Conservation (phyloP, 164 flowering plant genomes). For the Chloranthus sessilifolius region DNA sequence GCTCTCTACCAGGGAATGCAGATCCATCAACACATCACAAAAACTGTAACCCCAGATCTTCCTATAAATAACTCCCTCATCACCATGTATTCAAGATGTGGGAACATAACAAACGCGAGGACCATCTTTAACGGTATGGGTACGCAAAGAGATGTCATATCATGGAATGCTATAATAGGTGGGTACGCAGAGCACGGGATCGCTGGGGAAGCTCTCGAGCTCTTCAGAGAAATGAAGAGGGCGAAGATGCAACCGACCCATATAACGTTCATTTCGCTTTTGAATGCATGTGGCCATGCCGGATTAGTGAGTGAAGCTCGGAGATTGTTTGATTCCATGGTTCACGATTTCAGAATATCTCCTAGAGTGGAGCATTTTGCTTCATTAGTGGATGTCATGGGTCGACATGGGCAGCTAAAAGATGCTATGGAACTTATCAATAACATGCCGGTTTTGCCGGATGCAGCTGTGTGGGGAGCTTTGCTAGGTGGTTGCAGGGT, state of each 20-base stretch:
- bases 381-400: conserved; percentile 13
- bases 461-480: conserved; percentile 18
- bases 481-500: conserved; percentile 16
- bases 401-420: conserved; percentile 11
- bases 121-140: conserved; percentile 9
- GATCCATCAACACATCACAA: conserved; percentile 14
- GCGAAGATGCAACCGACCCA: conserved; percentile 14
- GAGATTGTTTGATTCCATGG: conserved; percentile 14
- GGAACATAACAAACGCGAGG: conserved; percentile 13
- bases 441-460: conserved; percentile 13
- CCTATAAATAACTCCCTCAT: conserved; percentile 15
- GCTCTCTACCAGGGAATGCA: conserved; percentile 14
- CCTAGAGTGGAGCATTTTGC: conserved; percentile 20
- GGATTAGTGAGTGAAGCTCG: conserved; percentile 16
- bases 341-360: conserved; percentile 11
- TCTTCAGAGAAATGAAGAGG: conserved; percentile 14
- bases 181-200: conserved; percentile 19
- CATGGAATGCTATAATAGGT: conserved; percentile 20
- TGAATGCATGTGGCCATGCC: conserved; percentile 17
- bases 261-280: conserved; percentile 14
- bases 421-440: conserved; percentile 11
- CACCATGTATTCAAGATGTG: conserved; percentile 19
- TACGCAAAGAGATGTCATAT: conserved; percentile 10
- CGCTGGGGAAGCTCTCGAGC: conserved; percentile 12
- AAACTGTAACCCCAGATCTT: conserved; percentile 9